A percentile compares a stretch with the other conserved stretches of the same genome.
Evolutionary conservation across 805 yeast genomes (phyloP).

Genomic region (Lipomyces anomalus): DNA sequence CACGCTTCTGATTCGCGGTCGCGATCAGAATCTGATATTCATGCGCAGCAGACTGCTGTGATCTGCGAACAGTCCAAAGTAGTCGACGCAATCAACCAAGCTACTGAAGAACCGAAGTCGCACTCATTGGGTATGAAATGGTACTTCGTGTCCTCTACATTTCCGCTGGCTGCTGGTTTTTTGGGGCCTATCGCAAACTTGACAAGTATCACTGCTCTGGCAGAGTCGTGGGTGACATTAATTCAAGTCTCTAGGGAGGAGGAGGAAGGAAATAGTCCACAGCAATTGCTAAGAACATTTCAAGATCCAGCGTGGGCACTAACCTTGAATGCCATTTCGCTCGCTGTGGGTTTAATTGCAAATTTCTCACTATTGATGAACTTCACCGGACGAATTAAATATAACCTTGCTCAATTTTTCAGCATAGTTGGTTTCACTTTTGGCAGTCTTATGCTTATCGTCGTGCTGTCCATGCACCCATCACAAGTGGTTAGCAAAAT

Average conservation of each 20-base stretch:
- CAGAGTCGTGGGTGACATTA: slow-evolving; percentile 64
- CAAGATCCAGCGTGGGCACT: slow-evolving; percentile 44
- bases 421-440: slow-evolving; percentile 60
- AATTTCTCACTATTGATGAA: slow-evolving; percentile 66
- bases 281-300: slow-evolving; percentile 28
- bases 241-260: no score
- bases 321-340: slow-evolving; percentile 55
- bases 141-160: slow-evolving; percentile 61
- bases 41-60: no score
- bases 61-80: no score
- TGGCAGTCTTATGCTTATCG: slow-evolving; percentile 51
- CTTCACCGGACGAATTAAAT: slow-evolving; percentile 53
- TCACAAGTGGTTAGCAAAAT: slow-evolving; percentile 34
- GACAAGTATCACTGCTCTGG: slow-evolving; percentile 64
- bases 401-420: slow-evolving; percentile 54
- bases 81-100: no score
- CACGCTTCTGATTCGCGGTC: no score
- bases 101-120: no score
- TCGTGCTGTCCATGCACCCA: slow-evolving; percentile 43
- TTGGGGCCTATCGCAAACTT: slow-evolving; percentile 74
- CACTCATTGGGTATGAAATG: no score
- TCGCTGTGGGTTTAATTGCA: slow-evolving; percentile 60
- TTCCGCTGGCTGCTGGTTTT: slow-evolving; percentile 74
- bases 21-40: no score
- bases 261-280: no score